These are phyloP conservation scores for Heritiera fomes DNA, from an alignment of 345 rosid genomes.

Conservation along the genomic window DNA sequence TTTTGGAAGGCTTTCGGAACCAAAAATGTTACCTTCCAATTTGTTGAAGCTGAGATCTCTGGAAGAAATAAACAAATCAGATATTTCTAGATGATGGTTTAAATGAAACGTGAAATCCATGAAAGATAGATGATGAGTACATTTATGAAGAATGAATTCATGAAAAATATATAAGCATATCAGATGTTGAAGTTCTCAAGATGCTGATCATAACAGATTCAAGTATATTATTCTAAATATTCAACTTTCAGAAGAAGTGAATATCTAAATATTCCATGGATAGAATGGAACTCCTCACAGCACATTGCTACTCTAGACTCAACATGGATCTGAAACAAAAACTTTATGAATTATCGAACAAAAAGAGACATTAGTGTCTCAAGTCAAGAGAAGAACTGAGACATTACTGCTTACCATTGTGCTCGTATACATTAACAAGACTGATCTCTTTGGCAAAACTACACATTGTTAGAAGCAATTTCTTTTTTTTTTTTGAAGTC, in stretches of 20 bases:
- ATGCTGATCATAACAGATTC: no score
- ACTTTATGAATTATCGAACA: not conserved
- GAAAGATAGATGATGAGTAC: not conserved
- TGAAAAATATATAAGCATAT: no score
- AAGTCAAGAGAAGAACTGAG: no score
- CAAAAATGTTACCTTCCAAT: slow-evolving; percentile 43
- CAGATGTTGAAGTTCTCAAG: no score
- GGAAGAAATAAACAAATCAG: not conserved
- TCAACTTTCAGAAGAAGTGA: not conserved
- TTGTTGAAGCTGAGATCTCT: slow-evolving; percentile 64
- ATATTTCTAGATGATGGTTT: not conserved
- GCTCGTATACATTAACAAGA: no score
- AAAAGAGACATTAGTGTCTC: no score
- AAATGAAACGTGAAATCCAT: not conserved
- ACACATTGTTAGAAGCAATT: no score
- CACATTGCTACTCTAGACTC: not conserved
- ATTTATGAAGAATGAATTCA: not conserved
- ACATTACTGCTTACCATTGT: no score
- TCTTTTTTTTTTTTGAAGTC: no score
- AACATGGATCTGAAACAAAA: not conserved
- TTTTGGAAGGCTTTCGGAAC: slow-evolving; percentile 20
- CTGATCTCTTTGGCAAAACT: no score
- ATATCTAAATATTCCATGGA: not conserved
- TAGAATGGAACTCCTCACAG: not conserved
- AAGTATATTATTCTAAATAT: not conserved